Evolutionary conservation across 2,329 filamentous ascomycete species (phyloP).

Genomic region (Aspergillus novoparasiticus): DNA sequence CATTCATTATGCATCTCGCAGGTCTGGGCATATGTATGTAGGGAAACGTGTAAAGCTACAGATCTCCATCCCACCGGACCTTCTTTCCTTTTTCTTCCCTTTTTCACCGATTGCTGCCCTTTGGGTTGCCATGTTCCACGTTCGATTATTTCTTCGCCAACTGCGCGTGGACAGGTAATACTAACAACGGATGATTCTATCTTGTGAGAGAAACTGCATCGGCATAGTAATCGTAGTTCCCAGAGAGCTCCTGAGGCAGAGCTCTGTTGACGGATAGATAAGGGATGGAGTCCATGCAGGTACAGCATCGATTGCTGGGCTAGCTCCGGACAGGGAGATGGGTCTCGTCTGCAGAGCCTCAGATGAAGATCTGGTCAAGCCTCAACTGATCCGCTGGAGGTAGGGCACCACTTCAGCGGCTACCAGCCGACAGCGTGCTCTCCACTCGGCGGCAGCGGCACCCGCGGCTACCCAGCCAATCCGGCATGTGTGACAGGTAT

Average conservation of each 20-base stretch:
- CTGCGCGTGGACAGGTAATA: background rate
- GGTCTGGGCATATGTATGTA: background rate
- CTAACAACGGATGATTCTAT: background rate
- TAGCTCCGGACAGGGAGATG: background rate
- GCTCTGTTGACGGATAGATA: background rate
- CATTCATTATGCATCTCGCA: background rate
- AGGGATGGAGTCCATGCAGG: constrained; percentile 3
- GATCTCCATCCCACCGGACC: background rate
- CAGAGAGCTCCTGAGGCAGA: background rate
- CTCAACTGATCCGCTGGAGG: background rate
- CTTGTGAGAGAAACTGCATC: background rate
- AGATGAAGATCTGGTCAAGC: background rate
- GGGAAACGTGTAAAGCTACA: background rate
- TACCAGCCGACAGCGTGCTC: background rate
- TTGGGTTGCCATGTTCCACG: background rate
- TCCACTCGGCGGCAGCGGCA: constrained; percentile 8
- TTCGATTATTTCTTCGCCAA: background rate
- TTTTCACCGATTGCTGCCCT: background rate
- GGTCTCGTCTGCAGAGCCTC: constrained; percentile 4
- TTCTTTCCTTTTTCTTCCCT: background rate
- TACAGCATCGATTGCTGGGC: background rate
- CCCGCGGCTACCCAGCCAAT: constrained; percentile 2
- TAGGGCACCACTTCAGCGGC: background rate
- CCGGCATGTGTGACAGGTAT: constrained; percentile 5
- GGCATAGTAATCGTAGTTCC: background rate